Evolutionary conservation across 306 rosid species (phyloP), one percentile per base, ranked within the genome.

Genomic region (Alnus rubra): DNA sequence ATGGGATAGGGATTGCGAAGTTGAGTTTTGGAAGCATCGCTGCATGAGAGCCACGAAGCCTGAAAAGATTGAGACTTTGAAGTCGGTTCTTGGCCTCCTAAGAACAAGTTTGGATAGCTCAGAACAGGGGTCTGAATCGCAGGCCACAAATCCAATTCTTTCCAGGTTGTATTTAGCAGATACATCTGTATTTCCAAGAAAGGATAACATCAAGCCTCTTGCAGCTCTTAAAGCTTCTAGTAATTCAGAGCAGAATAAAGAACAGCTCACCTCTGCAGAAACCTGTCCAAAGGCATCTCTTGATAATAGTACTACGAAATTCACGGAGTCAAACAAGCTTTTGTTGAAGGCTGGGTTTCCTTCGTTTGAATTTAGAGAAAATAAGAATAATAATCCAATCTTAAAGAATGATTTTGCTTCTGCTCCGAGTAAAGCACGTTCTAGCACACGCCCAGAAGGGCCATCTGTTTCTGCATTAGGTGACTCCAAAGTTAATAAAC

Each of bases 1-100:
- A 72, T 93, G 99, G 99, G 98, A 95, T 83, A 83, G 98, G 87
- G 98, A 93, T 77, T 91, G 98, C 82, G 97, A 95, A 86, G 84
- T 95, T 67, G 99, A 95, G 82, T 95, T 95, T 85, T 95, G 99
- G 99, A 95, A 91, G 88, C 88, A 91, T 82, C 96, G 98, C 45
- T 91, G 99, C 90, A 73, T 65, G 82, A 82, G 94, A 81, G 83
- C 92, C 62, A 35, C 92, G 19, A 92, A 87, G 82, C 98, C 99
- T 54, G 99, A 93, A 84, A 95, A 95, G 88, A 81, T 95, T 33
- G 88, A 88, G 83, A 95, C 98, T 77, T 86, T 95, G 78, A 91
- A 93, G 87, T 95, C 99, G 37, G 99, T 95, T 86, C 99, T 95
- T 78, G 90, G 85, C 84, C 93, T 93, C 81, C 88, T 95, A 37